These are phyloP conservation scores for Metschnikowia sp. DNA, from an alignment of 805 yeast species.

Conservation along the genomic window DNA sequence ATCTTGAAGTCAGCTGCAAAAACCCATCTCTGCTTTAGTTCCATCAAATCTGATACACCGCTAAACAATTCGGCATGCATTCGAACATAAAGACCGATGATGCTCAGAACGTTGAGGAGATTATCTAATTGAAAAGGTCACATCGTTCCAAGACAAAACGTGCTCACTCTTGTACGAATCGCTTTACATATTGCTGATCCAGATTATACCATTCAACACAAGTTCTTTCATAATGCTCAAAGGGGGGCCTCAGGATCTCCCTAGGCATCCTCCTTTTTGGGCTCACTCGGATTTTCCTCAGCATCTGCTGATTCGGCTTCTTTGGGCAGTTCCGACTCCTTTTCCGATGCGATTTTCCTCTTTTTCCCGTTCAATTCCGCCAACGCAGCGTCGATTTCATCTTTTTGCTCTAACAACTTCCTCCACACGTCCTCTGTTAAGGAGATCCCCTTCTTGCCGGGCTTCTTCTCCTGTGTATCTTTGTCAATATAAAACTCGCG, in stretches of 20 bases:
- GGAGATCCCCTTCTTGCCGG: conserved; percentile 78
- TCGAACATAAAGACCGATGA: too few species aligned
- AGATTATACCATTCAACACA: too few species aligned
- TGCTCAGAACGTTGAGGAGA: too few species aligned
- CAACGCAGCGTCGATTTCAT: conserved; percentile 51
- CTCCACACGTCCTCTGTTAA: conserved; percentile 56
- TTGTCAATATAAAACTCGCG: conserved; percentile 68
- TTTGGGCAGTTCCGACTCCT: not conserved
- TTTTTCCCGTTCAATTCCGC: conserved; percentile 29
- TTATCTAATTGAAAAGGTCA: too few species aligned
- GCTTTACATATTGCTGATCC: too few species aligned
- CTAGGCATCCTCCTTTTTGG: not conserved
- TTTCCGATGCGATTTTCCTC: conserved; percentile 3
- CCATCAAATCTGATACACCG: too few species aligned
- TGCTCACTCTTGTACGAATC: too few species aligned
- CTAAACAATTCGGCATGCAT: too few species aligned
- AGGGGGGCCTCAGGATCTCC: not conserved
- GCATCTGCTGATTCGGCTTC: not conserved
- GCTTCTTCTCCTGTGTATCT: conserved; percentile 61
- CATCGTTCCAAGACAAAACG: too few species aligned
- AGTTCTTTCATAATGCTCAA: too few species aligned
- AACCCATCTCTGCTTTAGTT: too few species aligned
- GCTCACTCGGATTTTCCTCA: not conserved
- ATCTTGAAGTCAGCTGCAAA: too few species aligned
- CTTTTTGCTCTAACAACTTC: conserved; percentile 42